These are phyloP conservation scores for Metarhizium anisopliae DNA, from an alignment of 2,329 filamentous ascomycete species.

Conservation along the genomic window DNA sequence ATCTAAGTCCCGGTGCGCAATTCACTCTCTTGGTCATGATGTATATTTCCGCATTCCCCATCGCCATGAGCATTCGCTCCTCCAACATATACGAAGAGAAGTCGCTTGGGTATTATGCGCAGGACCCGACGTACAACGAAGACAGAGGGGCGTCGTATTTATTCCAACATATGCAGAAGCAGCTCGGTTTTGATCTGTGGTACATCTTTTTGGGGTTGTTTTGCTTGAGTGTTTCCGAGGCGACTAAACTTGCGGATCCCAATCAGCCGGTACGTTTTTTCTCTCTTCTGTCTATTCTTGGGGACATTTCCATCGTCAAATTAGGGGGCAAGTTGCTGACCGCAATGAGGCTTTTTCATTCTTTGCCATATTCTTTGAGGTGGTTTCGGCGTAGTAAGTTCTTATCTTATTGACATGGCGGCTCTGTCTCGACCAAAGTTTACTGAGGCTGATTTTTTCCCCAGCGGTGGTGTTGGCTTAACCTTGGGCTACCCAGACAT, in stretches of 20 bases:
- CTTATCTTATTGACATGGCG: not conserved
- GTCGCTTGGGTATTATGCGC: slow-evolving; percentile 48
- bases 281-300: too few relatives aligned
- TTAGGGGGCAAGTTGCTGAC: not conserved
- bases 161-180: slow-evolving; percentile 25
- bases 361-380: not conserved
- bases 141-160: slow-evolving; percentile 19
- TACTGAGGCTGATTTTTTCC: not conserved
- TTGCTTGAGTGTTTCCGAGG: not conserved
- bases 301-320: too few relatives aligned
- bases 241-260: not conserved
- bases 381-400: not conserved
- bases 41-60: slow-evolving; percentile 54
- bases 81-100: slow-evolving; percentile 55
- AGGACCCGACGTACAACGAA: slow-evolving; percentile 21
- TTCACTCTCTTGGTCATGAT: slow-evolving; percentile 55
- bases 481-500: not conserved
- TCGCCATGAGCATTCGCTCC: slow-evolving; percentile 52
- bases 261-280: not conserved
- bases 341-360: not conserved
- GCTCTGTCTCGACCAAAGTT: not conserved
- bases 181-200: slow-evolving; percentile 32
- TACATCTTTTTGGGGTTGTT: slow-evolving; percentile 26
- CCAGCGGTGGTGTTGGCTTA: not conserved
- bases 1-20: slow-evolving; percentile 44